phyloP scores from a whole-genome alignment of 2,329 filamentous ascomycete species.

The Arthrinium phaeospermum region DNA sequence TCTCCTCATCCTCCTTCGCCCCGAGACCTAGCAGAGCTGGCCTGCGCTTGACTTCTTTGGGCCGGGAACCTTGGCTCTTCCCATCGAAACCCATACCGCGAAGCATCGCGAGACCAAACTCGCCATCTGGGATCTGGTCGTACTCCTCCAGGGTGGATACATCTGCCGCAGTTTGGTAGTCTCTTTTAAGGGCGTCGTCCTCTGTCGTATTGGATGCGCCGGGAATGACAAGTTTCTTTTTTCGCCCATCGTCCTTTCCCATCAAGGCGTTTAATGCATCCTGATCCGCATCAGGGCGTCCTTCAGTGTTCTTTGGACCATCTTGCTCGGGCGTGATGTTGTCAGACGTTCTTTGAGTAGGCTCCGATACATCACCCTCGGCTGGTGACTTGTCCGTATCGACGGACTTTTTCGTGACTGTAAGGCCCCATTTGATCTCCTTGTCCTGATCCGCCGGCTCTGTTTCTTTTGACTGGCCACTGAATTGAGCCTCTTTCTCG shows the following conservation, averaged over 20 bases:
- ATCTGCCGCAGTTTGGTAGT: conserved; percentile 75
- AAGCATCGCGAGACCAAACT: conserved; percentile 89
- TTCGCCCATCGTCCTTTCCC: conserved; percentile 53
- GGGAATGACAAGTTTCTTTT: conserved; percentile 58
- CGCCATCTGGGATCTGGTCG: conserved; percentile 86
- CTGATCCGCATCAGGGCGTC: conserved; percentile 45
- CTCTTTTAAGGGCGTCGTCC: conserved; percentile 71
- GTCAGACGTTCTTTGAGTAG: conserved; percentile 19
- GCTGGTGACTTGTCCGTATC: conserved; percentile 23
- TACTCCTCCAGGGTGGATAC: conserved; percentile 83
- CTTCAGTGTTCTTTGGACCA: conserved; percentile 20
- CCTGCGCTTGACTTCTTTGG: conserved; percentile 70
- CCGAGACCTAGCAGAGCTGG: conserved; percentile 87
- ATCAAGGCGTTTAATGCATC: conserved; percentile 72
- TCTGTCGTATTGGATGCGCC: conserved; percentile 52
- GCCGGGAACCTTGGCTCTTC: conserved; percentile 57
- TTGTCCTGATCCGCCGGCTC: conserved; percentile 41
- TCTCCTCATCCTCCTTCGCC: conserved; percentile 78
- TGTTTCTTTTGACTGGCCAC: conserved; percentile 27
- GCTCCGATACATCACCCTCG: conserved; percentile 25
- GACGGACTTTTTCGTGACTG: conserved; percentile 36
- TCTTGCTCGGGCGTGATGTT: conserved; percentile 23
- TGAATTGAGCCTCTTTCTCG: conserved; percentile 16
- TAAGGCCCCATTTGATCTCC: conserved; percentile 46
- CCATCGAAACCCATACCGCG: conserved; percentile 96